Evolutionary conservation across 2,329 filamentous ascomycete species (phyloP).

Genomic region (Fusarium duplospermum): DNA sequence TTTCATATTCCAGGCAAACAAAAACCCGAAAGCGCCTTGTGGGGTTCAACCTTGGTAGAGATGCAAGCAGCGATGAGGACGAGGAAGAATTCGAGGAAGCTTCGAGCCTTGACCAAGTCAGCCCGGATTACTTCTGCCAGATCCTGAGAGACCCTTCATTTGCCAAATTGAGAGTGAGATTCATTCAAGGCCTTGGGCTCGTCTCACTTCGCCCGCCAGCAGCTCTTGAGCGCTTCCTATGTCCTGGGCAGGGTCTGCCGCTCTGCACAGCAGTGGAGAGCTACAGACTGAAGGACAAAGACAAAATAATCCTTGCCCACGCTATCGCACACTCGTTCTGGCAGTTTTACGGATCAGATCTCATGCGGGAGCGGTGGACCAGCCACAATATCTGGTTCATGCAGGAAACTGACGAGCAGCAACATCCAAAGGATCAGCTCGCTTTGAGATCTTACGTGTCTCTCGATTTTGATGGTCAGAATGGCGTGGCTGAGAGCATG

Average conservation of each 20-base stretch:
- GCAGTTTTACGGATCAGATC: not conserved
- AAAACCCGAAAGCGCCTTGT: not conserved
- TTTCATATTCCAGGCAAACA: not conserved
- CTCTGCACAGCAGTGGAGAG: not conserved
- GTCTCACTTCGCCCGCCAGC: not conserved
- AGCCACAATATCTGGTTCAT: not conserved
- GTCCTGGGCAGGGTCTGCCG: not conserved
- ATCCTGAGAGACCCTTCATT: not conserved
- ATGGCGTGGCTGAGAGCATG: not conserved
- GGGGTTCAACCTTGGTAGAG: not conserved
- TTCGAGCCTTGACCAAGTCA: not conserved
- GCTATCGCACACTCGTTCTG: not conserved
- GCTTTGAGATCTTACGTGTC: not conserved
- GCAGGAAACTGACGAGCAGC: not conserved
- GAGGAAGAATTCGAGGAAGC: not conserved
- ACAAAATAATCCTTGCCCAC: not conserved
- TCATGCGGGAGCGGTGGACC: not conserved
- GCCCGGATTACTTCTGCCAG: not conserved
- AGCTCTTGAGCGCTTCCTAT: not conserved
- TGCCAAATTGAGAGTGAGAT: not conserved
- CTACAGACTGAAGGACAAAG: not conserved
- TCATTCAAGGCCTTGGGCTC: not conserved
- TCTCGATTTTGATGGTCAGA: not conserved
- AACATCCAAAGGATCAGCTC: not conserved
- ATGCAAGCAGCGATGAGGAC: not conserved